These are phyloP conservation scores for Boletus semigastroideus DNA, from an alignment of 1,284 basidiomycete species.

Conservation along the genomic window DNA sequence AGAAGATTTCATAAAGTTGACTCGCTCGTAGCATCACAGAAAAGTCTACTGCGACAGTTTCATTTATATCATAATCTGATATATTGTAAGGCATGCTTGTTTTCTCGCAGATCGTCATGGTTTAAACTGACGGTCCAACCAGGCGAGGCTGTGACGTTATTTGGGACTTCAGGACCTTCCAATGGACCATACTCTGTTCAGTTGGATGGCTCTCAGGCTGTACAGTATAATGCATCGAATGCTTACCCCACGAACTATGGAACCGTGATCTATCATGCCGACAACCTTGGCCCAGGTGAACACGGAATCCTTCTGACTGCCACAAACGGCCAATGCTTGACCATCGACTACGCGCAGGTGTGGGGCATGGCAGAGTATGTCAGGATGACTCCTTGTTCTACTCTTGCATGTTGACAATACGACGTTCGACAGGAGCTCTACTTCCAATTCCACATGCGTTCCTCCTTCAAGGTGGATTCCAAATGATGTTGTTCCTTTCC, in stretches of 20 bases:
- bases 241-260: constrained; percentile 20
- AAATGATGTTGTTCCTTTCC: background rate
- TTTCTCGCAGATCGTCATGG: background rate
- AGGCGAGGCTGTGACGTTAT: constrained; percentile 30
- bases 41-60: constrained; percentile 19
- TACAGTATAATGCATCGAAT: constrained; percentile 24
- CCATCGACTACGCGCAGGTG: constrained; percentile 26
- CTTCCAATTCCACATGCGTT: background rate
- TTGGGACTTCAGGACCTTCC: constrained; percentile 24
- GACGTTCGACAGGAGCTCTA: background rate
- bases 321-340: constrained; percentile 17
- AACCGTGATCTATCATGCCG: constrained; percentile 28
- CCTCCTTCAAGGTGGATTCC: constrained; percentile 13
- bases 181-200: constrained; percentile 24
- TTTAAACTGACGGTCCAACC: background rate
- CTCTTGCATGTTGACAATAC: constrained; percentile 1
- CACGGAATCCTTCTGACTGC: constrained; percentile 21
- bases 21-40: constrained; percentile 23
- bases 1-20: constrained; percentile 1
- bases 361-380: constrained; percentile 18
- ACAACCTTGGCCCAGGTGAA: constrained; percentile 27
- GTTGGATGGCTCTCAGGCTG: constrained; percentile 17
- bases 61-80: constrained; percentile 20
- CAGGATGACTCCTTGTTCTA: background rate
- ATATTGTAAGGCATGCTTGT: constrained; percentile 17